phyloP scores from a whole-genome alignment of 305 asterid genomes.

The Rubia balearica region DNA sequence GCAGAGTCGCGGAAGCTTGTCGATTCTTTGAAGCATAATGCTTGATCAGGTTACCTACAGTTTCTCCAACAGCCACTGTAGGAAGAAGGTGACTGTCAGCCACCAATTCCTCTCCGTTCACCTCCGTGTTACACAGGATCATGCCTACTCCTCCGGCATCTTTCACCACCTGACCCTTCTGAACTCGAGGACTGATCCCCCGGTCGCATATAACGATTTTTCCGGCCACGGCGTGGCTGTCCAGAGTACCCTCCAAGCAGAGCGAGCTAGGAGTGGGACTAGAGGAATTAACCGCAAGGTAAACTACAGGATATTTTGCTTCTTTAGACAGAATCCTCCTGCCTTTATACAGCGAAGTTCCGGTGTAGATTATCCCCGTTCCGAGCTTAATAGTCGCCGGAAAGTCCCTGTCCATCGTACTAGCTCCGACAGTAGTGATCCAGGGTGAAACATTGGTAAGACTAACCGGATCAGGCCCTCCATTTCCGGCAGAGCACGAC shows the following conservation, averaged over 20 bases:
- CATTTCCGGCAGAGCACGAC: constrained; percentile 89
- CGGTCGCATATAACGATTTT: constrained; percentile 88
- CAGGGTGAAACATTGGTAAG: constrained; percentile 91
- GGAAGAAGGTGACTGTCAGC: constrained; percentile 90
- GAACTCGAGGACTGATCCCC: constrained; percentile 82
- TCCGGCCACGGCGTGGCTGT: constrained; percentile 52
- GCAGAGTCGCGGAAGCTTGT: constrained; percentile 53
- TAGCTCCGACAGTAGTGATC: constrained; percentile 88
- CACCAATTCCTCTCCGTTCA: constrained; percentile 76
- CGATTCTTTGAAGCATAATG: constrained; percentile 31
- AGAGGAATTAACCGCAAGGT: constrained; percentile 56
- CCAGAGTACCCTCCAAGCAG: constrained; percentile 77
- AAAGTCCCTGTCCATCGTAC: constrained; percentile 86
- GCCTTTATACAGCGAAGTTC: constrained; percentile 79
- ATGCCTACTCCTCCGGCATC: constrained; percentile 90
- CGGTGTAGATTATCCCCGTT: constrained; percentile 38
- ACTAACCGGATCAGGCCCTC: constrained; percentile 92
- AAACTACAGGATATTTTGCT: constrained; percentile 47
- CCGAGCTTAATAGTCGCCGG: constrained; percentile 76
- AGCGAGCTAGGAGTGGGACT: constrained; percentile 68
- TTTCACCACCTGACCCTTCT: constrained; percentile 86
- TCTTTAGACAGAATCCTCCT: constrained; percentile 27
- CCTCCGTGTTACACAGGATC: constrained; percentile 68
- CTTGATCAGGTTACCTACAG: constrained; percentile 49
- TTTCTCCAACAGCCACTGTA: constrained; percentile 73